These are phyloP conservation scores for Copromyces sp. DNA, from an alignment of 495 filamentous ascomycete species.

Conservation along the genomic window DNA sequence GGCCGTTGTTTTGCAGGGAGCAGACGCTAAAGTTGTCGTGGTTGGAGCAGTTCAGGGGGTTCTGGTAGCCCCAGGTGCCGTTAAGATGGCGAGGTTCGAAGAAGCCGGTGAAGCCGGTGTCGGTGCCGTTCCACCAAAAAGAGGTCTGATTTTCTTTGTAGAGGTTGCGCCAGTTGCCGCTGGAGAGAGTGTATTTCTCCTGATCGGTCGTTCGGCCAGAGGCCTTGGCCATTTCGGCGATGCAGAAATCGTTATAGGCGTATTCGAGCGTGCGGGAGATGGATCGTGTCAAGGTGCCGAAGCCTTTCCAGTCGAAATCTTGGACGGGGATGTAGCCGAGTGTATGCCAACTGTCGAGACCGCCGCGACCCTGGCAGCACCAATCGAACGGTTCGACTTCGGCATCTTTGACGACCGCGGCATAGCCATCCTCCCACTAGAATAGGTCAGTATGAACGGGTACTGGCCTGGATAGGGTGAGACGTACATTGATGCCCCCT, in stretches of 20 bases:
- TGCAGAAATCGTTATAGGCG: conserved; percentile 68
- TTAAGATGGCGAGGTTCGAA: conserved; percentile 60
- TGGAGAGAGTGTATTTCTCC: conserved; percentile 52
- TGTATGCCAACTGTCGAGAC: conserved; percentile 56
- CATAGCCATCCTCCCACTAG: conserved; percentile 58
- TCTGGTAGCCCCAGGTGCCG: conserved; percentile 56
- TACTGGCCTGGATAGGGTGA: neutral
- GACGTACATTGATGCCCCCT: conserved; percentile 46
- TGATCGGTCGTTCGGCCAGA: conserved; percentile 44
- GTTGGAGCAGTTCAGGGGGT: conserved; percentile 56
- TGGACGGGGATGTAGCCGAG: conserved; percentile 60
- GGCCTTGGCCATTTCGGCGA: conserved; percentile 49
- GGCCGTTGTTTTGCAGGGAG: conserved; percentile 50
- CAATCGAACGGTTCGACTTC: conserved; percentile 64
- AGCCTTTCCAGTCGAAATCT: conserved; percentile 57
- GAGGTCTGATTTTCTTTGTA: conserved; percentile 55
- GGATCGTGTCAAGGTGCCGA: conserved; percentile 59
- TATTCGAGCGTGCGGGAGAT: conserved; percentile 69
- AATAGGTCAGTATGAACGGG: neutral
- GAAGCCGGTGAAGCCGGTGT: conserved; percentile 58
- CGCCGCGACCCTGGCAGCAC: conserved; percentile 60
- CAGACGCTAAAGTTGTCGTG: conserved; percentile 42
- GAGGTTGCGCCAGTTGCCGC: conserved; percentile 58
- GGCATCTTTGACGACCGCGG: conserved; percentile 65
- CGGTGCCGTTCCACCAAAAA: conserved; percentile 42